Percentiles rank a stretch among this genome's conserved stretches.
Evolutionary conservation across 106 monocot genomes (phyloP).

Genomic region (Dendrobium nobile): DNA sequence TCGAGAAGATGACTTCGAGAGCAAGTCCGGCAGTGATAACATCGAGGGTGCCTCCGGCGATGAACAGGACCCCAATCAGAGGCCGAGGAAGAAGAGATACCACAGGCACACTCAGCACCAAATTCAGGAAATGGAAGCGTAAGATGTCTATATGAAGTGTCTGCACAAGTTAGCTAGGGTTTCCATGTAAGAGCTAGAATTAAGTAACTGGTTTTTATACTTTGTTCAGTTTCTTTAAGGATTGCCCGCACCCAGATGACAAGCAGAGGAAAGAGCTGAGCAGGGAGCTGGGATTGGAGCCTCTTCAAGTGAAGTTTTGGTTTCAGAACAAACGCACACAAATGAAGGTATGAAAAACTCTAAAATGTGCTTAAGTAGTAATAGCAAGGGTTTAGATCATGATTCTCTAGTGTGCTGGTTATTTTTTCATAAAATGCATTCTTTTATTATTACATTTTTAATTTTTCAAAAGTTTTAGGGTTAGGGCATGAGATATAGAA

Average conservation of each 20-base stretch:
- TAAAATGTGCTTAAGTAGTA: neutral
- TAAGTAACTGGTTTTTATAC: neutral
- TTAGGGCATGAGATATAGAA: too few relatives aligned
- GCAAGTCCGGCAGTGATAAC: slow-evolving; percentile 90
- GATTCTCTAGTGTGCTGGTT: neutral
- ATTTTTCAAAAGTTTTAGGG: too few relatives aligned
- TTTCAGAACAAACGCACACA: slow-evolving; percentile 99
- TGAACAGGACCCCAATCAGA: slow-evolving; percentile 66
- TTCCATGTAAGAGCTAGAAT: neutral
- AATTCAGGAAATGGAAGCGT: slow-evolving; percentile 98
- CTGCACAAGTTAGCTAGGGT: neutral
- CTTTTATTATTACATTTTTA: too few relatives aligned
- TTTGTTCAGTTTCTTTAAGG: slow-evolving; percentile 79
- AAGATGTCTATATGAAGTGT: slow-evolving; percentile 7
- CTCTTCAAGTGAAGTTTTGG: slow-evolving; percentile 97
- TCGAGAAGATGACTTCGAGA: slow-evolving; percentile 65
- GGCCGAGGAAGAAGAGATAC: slow-evolving; percentile 76
- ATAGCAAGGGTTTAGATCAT: neutral
- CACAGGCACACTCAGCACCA: slow-evolving; percentile 97
- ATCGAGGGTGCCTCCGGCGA: slow-evolving; percentile 71
- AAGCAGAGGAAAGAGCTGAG: slow-evolving; percentile 96
- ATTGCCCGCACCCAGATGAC: slow-evolving; percentile 97
- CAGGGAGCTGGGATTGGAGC: slow-evolving; percentile 70
- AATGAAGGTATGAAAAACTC: slow-evolving; percentile 62
- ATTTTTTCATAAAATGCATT: neutral